These are phyloP conservation scores for Talaromyces sp. DNA, from an alignment of 2,329 filamentous ascomycete genomes.

Conservation along the genomic window DNA sequence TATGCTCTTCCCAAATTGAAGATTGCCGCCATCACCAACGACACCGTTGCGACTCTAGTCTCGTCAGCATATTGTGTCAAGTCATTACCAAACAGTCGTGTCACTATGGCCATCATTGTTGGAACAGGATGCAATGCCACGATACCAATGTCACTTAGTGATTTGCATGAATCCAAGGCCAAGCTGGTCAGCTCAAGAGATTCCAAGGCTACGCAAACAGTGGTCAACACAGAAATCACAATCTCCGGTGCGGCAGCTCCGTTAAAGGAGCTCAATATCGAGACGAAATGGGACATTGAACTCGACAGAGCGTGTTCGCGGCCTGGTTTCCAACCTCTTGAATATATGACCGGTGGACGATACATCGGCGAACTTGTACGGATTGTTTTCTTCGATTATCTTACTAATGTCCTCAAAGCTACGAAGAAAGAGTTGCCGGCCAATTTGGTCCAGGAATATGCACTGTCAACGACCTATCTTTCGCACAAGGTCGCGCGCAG, in stretches of 20 bases:
- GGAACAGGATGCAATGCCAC: constrained; percentile 81
- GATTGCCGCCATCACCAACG: constrained; percentile 75
- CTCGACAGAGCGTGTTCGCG: constrained; percentile 65
- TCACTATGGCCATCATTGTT: constrained; percentile 76
- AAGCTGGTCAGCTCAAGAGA: constrained; percentile 46
- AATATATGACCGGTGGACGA: constrained; percentile 78
- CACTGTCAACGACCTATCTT: constrained; percentile 68
- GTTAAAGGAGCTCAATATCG: constrained; percentile 56
- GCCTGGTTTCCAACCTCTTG: constrained; percentile 76
- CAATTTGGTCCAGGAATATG: constrained; percentile 57
- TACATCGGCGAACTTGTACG: constrained; percentile 75
- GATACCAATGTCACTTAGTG: constrained; percentile 63
- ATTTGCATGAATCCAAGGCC: constrained; percentile 63
- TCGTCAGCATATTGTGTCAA: constrained; percentile 72
- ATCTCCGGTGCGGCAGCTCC: constrained; percentile 72
- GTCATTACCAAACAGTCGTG: constrained; percentile 58
- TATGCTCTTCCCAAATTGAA: constrained; percentile 61
- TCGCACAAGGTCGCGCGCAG: constrained; percentile 63
- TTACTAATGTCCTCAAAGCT: constrained; percentile 46
- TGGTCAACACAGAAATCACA: constrained; percentile 82
- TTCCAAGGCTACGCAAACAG: constrained; percentile 59
- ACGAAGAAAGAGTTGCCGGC: constrained; percentile 49
- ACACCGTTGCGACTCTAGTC: constrained; percentile 74
- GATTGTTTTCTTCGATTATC: constrained; percentile 65
- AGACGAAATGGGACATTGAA: constrained; percentile 67